Evolutionary conservation across 169 alveolate species (phyloP).

Genomic region (Cystoisospora suis): DNA sequence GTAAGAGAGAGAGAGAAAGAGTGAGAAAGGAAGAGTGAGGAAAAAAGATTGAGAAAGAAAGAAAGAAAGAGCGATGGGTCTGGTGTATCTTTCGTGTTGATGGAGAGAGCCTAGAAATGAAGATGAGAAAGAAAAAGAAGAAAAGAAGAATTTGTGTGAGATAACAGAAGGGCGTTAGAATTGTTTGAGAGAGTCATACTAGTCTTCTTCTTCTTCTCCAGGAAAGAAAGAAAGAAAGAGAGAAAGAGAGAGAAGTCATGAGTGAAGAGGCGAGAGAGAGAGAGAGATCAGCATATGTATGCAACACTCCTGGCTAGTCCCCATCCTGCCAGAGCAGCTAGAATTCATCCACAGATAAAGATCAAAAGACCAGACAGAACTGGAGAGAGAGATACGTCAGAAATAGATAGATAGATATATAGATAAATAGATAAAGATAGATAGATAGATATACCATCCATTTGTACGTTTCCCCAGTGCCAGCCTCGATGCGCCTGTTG

Average conservation of each 20-base stretch:
- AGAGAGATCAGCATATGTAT: neutral
- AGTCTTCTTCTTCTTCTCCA: neutral
- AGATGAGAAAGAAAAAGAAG: neutral
- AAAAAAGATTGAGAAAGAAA: neutral
- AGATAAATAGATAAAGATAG: neutral
- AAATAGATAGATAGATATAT: neutral
- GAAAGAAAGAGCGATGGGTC: neutral
- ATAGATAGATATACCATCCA: slow-evolving; percentile 71
- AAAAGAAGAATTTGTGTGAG: neutral
- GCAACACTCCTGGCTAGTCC: neutral
- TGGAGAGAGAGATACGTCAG: neutral
- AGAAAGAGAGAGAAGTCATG: neutral
- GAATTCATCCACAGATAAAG: too few species aligned
- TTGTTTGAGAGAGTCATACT: too few species aligned
- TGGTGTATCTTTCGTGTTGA: too few species aligned
- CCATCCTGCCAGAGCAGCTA: too few species aligned
- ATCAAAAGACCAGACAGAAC: too few species aligned
- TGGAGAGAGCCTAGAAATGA: neutral
- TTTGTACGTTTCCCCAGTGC: slow-evolving; percentile 90
- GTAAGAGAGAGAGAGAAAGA: neutral
- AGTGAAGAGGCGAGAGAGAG: neutral
- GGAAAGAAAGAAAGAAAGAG: neutral
- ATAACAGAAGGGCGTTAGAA: neutral
- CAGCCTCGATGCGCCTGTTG: slow-evolving; percentile 84
- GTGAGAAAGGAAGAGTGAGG: neutral